These are phyloP conservation scores for Crithidia expoeki DNA, from an alignment of 208 protist species.

Conservation along the genomic window DNA sequence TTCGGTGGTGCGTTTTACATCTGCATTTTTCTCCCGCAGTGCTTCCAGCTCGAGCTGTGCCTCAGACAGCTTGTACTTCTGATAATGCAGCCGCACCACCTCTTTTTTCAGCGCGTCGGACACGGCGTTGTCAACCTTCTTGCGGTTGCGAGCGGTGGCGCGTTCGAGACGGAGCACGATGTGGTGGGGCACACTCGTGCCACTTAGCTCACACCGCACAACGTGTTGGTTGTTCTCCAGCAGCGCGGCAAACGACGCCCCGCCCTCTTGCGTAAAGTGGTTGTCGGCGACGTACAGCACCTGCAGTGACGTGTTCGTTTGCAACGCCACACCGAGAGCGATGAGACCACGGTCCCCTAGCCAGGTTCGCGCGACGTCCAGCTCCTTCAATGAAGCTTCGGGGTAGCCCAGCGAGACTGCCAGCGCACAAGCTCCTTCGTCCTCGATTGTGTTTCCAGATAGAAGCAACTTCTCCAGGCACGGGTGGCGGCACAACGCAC, in stretches of 20 bases:
- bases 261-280: constrained; percentile 80
- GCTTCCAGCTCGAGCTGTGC: constrained; percentile 74
- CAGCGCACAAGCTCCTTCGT: constrained; percentile 84
- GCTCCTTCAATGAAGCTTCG: constrained; percentile 44
- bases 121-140: constrained; percentile 49
- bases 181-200: constrained; percentile 74
- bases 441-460: constrained; percentile 65
- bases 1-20: constrained; percentile 73
- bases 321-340: constrained; percentile 85
- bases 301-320: constrained; percentile 63
- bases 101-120: constrained; percentile 75
- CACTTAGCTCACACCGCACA: constrained; percentile 52
- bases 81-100: constrained; percentile 86
- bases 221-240: constrained; percentile 73
- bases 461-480: constrained; percentile 62
- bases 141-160: constrained; percentile 55
- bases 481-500: constrained; percentile 62
- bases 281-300: constrained; percentile 75
- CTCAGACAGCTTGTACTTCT: constrained; percentile 91
- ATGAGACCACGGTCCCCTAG: constrained; percentile 82
- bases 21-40: constrained; percentile 60
- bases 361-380: constrained; percentile 74
- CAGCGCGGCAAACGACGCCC: constrained; percentile 73
- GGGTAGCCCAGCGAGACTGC: constrained; percentile 54
- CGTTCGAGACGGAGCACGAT: constrained; percentile 67